Conservation (phyloP, 2,329 filamentous ascomycete genomes). For the Fusarium coicis region DNA sequence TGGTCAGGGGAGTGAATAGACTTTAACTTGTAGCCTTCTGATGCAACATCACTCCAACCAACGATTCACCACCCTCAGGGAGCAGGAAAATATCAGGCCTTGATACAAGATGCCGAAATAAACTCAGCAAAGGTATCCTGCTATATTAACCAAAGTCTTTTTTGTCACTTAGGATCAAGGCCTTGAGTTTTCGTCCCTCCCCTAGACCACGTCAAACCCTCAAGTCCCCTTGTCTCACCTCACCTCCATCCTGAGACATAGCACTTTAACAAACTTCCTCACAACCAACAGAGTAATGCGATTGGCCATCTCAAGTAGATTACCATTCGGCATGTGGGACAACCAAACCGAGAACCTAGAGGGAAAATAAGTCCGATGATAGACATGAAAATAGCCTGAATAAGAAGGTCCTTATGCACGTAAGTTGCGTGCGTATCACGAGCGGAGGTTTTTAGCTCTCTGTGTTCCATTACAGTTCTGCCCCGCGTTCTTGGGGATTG, state of each 20-base stretch:
- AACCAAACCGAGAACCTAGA: background rate
- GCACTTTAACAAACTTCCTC: background rate
- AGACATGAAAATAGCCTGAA: constrained; percentile 8
- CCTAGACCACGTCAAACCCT: background rate
- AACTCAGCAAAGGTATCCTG: accelerated
- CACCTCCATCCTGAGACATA: background rate
- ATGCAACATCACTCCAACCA: background rate
- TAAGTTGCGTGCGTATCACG: constrained; percentile 20
- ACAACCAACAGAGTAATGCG: background rate
- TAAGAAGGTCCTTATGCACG: constrained; percentile 18
- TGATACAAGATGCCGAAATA: background rate
- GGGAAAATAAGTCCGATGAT: constrained; percentile 11
- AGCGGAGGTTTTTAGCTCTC: background rate
- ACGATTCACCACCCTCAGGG: background rate
- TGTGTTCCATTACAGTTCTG: background rate
- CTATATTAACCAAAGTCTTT: background rate
- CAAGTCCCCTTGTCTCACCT: background rate
- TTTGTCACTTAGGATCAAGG: background rate
- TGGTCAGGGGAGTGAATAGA: background rate
- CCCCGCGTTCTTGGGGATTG: constrained; percentile 9
- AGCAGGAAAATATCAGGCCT: background rate
- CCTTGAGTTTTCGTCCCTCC: no score
- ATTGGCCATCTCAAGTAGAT: background rate
- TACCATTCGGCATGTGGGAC: background rate
- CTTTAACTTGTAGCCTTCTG: background rate